These are phyloP conservation scores for Curvularia hawaiiensis DNA, from an alignment of 2,329 filamentous ascomycete genomes.

Conservation along the genomic window DNA sequence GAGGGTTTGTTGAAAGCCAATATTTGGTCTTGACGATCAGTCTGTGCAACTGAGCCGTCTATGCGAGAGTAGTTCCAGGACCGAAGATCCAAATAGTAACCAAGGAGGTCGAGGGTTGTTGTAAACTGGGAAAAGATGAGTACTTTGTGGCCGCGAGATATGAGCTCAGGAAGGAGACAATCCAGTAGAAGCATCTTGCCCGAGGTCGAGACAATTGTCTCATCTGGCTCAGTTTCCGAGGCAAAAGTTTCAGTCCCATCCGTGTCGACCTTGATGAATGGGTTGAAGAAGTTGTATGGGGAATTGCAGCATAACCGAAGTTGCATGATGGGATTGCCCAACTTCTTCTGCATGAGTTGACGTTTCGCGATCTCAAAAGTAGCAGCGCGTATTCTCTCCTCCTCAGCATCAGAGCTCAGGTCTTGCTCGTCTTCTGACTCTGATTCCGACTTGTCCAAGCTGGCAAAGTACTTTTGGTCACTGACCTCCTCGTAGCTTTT, in stretches of 20 bases:
- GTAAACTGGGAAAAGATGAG: constrained; percentile 98
- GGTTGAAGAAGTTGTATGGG: constrained; percentile 96
- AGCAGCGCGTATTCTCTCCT: constrained; percentile 68
- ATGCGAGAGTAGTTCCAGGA: constrained; percentile 86
- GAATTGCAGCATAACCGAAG: constrained; percentile 90
- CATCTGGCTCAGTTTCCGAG: constrained; percentile 66
- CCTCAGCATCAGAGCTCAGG: constrained; percentile 55
- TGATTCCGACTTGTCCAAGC: constrained; percentile 65
- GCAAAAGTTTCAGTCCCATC: constrained; percentile 51
- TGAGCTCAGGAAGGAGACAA: constrained; percentile 76
- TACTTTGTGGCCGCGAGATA: constrained; percentile 80
- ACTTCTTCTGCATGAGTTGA: constrained; percentile 87
- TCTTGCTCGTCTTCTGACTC: constrained; percentile 47
- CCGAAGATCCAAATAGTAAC: constrained; percentile 83
- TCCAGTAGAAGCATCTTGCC: constrained; percentile 97
- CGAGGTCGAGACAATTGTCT: constrained; percentile 81
- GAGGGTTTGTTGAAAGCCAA: constrained; percentile 53
- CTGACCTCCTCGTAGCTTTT: constrained; percentile 72
- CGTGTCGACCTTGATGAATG: constrained; percentile 65
- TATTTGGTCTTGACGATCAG: constrained; percentile 56
- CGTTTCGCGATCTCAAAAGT: constrained; percentile 81
- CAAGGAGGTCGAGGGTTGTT: constrained; percentile 86
- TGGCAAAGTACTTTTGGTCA: constrained; percentile 83
- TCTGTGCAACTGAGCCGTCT: constrained; percentile 83
- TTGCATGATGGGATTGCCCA: constrained; percentile 93